Percentiles rank a stretch among this genome's conserved stretches.
Conservation (phyloP, 2,329 filamentous ascomycete genomes). For the Phialophora verrucosa region DNA sequence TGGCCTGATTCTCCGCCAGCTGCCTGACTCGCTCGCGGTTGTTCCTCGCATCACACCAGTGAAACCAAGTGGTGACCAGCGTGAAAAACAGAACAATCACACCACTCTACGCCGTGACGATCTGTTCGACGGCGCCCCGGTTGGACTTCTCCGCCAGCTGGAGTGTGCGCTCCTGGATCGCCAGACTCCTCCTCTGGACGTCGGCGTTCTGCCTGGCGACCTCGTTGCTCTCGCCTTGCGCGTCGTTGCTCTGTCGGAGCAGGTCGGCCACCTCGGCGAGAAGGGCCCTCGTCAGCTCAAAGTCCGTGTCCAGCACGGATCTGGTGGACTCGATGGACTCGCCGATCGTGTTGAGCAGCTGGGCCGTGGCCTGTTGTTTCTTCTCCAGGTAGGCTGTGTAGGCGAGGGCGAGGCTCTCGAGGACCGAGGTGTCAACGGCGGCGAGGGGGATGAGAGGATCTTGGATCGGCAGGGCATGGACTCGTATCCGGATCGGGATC, state of each 20-base stretch:
- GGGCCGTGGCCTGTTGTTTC: background rate
- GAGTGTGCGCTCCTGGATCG: background rate
- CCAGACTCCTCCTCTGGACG: background rate
- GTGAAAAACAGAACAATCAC: background rate
- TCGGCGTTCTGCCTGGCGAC: background rate
- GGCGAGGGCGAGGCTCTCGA: background rate
- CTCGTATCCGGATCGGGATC: background rate
- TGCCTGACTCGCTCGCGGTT: background rate
- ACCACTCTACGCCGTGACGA: background rate
- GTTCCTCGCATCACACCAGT: background rate
- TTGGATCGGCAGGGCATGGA: background rate
- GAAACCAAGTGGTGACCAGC: background rate
- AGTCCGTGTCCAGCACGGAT: background rate
- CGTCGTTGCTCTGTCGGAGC: background rate
- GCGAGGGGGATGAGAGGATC: background rate
- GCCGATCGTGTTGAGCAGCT: background rate
- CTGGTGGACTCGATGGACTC: background rate
- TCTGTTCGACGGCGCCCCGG: background rate
- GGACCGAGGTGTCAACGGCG: background rate
- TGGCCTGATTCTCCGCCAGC: background rate
- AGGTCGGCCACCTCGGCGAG: background rate
- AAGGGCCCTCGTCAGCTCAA: background rate
- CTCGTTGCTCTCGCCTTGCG: background rate
- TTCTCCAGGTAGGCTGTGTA: background rate
- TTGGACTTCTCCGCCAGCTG: background rate